Conservation (phyloP, 2,329 filamentous ascomycete genomes). For the Alternaria triticimaculans region DNA sequence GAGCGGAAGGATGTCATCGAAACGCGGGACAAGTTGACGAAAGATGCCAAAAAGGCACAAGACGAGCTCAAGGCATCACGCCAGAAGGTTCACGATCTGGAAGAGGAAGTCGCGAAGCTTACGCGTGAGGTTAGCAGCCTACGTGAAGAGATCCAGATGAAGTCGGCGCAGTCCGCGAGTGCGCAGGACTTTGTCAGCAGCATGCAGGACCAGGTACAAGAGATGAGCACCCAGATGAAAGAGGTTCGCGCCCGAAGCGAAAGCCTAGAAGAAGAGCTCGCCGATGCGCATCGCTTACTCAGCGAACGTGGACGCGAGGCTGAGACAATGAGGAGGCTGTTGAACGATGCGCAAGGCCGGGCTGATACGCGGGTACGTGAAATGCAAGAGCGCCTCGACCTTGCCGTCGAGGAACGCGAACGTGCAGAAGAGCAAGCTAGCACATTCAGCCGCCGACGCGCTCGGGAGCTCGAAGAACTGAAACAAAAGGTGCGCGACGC, state of each 20-base stretch:
- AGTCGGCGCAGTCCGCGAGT: constrained; percentile 82
- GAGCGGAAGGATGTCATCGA: constrained; percentile 81
- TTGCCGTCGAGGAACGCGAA: constrained; percentile 92
- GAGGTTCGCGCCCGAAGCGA: constrained; percentile 84
- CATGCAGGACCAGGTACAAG: constrained; percentile 90
- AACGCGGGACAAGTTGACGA: constrained; percentile 71
- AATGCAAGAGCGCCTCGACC: constrained; percentile 86
- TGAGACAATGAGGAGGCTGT: constrained; percentile 89
- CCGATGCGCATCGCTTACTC: constrained; percentile 84
- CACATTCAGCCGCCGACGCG: constrained; percentile 74
- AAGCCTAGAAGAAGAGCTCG: constrained; percentile 88
- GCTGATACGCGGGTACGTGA: constrained; percentile 84
- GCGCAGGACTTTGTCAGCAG: constrained; percentile 86
- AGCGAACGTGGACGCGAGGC: constrained; percentile 88
- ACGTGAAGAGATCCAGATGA: constrained; percentile 82
- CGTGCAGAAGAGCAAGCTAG: constrained; percentile 89
- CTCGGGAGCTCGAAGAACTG: constrained; percentile 86
- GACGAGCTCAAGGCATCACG: constrained; percentile 68
- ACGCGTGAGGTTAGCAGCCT: constrained; percentile 71
- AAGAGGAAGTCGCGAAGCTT: constrained; percentile 74
- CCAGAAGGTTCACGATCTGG: constrained; percentile 72
- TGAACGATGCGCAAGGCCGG: constrained; percentile 84
- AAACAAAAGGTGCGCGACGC: constrained; percentile 79
- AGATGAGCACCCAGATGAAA: constrained; percentile 89
- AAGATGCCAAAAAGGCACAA: constrained; percentile 74